Evolutionary conservation across 345 rosid genomes (phyloP), one percentile per base, ranked within the genome.

Genomic region (Murraya koenigii): DNA sequence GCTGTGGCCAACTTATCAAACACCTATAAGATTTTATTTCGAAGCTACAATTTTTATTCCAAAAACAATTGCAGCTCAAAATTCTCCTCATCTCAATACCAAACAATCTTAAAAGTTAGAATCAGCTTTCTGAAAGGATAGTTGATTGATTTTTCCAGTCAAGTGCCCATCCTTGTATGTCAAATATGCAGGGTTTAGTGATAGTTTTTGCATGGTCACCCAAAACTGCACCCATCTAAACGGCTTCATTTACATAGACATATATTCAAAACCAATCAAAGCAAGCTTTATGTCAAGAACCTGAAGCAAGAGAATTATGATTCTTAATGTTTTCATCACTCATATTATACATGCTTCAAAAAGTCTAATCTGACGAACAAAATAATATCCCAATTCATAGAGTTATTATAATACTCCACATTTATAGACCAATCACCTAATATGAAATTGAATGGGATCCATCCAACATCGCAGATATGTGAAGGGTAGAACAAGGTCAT

Each of bases 401-500:
- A 80, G 73, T 71, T 69, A 35, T 71, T 82, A 44, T 49, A 65
- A 44, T 44, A 44, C 49, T 44, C 28, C 41, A 74, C 72, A 72
- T 25, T 77, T 39, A 69, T 58, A 39, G 81, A 76, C 73, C 19
- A 66, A 71, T 80, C 73, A 72, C 69, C 68, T 66, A 72, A 56
- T 77, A 76, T 17, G 39, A 61, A 19, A 79, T 35, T 63, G 81
- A 33, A 67, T 60, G 71, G 35, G 56, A 68, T 59, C 75, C 41
- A 63, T 58, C 38, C 68, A 22, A 72, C 67, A 39, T 30, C 30
- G 23, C 76, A 62, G 32, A 72, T 54, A 65, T 17, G 15, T 1
- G 44, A 49, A 25, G 41, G 80, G 73, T 26, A 26, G 76, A 84
- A 72, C 79, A 80, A 80, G 81, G 72, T 90, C 84, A 91, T 75